Percentiles rank a stretch among this genome's conserved stretches.
Evolutionary conservation across 768 basidiomycete genomes (phyloP).

Genomic region (Rhodotorula diobovata): DNA sequence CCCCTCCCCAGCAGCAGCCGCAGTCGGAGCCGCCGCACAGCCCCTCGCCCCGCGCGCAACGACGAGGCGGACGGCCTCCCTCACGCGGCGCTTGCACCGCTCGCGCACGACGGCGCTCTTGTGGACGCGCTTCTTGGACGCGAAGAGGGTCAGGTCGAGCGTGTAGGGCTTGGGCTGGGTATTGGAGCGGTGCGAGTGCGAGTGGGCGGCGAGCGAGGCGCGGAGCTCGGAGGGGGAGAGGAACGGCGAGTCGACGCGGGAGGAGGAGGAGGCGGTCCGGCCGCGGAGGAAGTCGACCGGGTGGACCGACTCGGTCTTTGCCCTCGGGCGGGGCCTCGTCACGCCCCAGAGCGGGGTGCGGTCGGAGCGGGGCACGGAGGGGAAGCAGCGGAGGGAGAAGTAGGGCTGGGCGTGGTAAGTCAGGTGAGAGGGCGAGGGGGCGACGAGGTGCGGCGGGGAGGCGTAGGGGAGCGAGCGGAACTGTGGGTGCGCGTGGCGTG

Average conservation of each 20-base stretch:
- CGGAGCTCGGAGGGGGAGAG: not conserved
- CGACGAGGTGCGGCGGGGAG: not conserved
- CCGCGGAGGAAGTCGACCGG: not conserved
- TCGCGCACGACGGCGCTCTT: constrained; percentile 28
- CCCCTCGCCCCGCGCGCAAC: constrained; percentile 16
- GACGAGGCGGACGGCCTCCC: constrained; percentile 29
- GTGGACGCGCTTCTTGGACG: constrained; percentile 33
- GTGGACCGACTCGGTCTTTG: not conserved
- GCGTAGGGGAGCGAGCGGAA: constrained; percentile 14
- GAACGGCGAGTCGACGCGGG: not conserved
- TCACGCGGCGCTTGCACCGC: constrained; percentile 22
- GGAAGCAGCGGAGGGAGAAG: constrained; percentile 26
- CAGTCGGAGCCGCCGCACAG: not conserved
- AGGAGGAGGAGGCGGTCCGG: not conserved
- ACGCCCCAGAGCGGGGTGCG: not conserved
- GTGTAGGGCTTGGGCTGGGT: constrained; percentile 17
- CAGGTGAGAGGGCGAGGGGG: constrained; percentile 3
- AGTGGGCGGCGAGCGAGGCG: not conserved
- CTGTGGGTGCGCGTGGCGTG: not conserved
- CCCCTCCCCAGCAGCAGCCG: not conserved
- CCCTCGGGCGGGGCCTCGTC: not conserved
- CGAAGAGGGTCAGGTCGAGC: constrained; percentile 31
- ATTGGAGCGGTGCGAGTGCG: not conserved
- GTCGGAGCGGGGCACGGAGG: not conserved
- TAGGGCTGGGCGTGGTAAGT: not conserved